Percentiles rank a stretch among this genome's conserved stretches.
phyloP scores from a whole-genome alignment of 1,139 yeast species.

The Hyphopichia wangnamkhiaoensis region DNA sequence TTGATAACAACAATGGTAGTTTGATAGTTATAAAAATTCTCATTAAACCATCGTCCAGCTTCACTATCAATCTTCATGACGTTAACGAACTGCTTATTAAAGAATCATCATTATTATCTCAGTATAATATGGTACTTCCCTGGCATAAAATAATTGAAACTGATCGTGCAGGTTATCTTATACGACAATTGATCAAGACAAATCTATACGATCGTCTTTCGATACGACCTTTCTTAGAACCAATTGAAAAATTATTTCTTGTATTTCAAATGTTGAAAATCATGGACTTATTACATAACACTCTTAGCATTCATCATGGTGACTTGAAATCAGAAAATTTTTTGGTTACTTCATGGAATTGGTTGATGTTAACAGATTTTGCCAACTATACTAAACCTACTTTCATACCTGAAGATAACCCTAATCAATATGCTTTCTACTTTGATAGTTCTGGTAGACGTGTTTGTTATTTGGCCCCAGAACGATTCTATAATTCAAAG shows the following conservation, averaged over 20 bases:
- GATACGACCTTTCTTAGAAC: conserved; percentile 82
- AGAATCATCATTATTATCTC: conserved; percentile 41
- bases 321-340: conserved; percentile 91
- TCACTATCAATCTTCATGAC: conserved; percentile 32
- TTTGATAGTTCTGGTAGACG: conserved; percentile 89
- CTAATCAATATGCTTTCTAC: conserved; percentile 89
- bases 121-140: conserved; percentile 66
- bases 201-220: conserved; percentile 86
- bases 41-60: conserved; percentile 66
- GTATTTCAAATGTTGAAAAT: conserved; percentile 73
- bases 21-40: conserved; percentile 75
- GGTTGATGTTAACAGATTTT: conserved; percentile 83
- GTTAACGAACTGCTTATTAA: conserved; percentile 31
- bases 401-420: conserved; percentile 87
- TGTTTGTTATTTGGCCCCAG: conserved; percentile 93
- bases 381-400: conserved; percentile 78
- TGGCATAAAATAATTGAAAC: conserved; percentile 80
- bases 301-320: conserved; percentile 69
- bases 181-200: conserved; percentile 76
- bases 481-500: conserved; percentile 59
- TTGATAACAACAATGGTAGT: conserved; percentile 60
- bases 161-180: conserved; percentile 86
- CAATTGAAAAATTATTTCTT: conserved; percentile 81
- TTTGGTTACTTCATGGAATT: conserved; percentile 84
- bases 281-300: conserved; percentile 62